Evolutionary conservation across 108 stramenopile species (phyloP).

Genomic region (Fragilariopsis cylindrus): DNA sequence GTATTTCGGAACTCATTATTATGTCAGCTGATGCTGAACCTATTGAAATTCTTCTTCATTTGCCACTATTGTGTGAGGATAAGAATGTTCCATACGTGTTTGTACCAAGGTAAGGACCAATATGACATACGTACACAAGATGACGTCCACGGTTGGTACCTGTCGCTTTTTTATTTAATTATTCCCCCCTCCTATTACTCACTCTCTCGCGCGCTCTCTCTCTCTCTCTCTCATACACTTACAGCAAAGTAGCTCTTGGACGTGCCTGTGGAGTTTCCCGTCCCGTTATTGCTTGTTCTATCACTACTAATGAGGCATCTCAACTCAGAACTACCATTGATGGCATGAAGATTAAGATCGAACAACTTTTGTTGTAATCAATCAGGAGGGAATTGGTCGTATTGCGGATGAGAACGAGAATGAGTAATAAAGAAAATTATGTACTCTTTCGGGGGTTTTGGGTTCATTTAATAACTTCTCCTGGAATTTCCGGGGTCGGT

Average conservation of each 20-base stretch:
- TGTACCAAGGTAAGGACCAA: constrained; percentile 83
- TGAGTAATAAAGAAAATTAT: constrained; percentile 3
- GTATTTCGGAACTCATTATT: constrained; percentile 98
- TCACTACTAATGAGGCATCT: constrained; percentile 97
- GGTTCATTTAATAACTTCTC: constrained; percentile 46
- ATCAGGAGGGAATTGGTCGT: background rate
- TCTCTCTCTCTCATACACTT: background rate
- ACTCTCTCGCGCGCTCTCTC: background rate
- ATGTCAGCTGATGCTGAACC: constrained; percentile 99
- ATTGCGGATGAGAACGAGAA: constrained; percentile 27
- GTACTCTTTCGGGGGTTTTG: constrained; percentile 59
- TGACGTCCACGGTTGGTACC: background rate
- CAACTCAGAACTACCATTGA: constrained; percentile 97
- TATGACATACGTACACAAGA: background rate
- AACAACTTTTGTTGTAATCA: constrained; percentile 96
- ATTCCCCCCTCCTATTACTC: background rate
- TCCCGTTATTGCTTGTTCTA: constrained; percentile 95
- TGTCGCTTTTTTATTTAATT: background rate
- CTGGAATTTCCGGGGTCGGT: constrained; percentile 18
- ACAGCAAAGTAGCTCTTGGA: constrained; percentile 97
- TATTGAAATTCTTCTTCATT: constrained; percentile 98
- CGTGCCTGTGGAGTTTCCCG: constrained; percentile 99
- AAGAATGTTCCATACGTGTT: constrained; percentile 99
- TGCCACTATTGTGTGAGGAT: constrained; percentile 99
- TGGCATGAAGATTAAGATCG: constrained; percentile 97